A percentile compares a stretch with the other conserved stretches of the same genome.
phyloP scores from a whole-genome alignment of 345 rosid genomes.

The Populus pruinosa region DNA sequence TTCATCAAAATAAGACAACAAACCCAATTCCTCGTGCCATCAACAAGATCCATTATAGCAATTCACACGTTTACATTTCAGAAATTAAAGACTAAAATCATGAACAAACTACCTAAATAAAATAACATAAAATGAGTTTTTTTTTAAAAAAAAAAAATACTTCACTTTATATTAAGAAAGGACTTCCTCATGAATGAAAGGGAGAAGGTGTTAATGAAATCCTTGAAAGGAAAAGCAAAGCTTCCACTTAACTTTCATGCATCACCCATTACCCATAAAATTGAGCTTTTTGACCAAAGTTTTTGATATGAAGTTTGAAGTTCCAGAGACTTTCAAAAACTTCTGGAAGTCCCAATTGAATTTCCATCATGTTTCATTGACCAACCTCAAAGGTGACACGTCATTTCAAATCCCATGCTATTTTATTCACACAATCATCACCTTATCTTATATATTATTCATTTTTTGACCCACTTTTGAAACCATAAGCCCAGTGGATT shows the following conservation, averaged over 20 bases:
- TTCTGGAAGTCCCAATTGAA: background rate
- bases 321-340: conserved; percentile 3
- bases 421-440: conserved; percentile 1
- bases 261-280: too few relatives aligned
- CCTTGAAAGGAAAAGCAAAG: background rate
- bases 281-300: background rate
- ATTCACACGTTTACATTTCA: too few relatives aligned
- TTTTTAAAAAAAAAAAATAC: too few relatives aligned
- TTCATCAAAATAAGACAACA: too few relatives aligned
- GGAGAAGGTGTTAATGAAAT: background rate
- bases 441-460: background rate
- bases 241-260: background rate
- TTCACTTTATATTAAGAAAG: too few relatives aligned
- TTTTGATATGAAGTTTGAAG: background rate
- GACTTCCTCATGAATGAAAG: background rate
- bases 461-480: conserved; percentile 11
- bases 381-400: background rate
- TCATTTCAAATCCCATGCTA: background rate
- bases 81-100: too few relatives aligned
- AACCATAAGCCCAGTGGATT: background rate
- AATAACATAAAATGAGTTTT: too few relatives aligned
- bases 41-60: too few relatives aligned
- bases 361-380: background rate
- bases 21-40: too few relatives aligned
- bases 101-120: too few relatives aligned